Base-by-base conservation (phyloP, 495 filamentous ascomycete genomes). In the Staphylotrichum longicolle region DNA sequence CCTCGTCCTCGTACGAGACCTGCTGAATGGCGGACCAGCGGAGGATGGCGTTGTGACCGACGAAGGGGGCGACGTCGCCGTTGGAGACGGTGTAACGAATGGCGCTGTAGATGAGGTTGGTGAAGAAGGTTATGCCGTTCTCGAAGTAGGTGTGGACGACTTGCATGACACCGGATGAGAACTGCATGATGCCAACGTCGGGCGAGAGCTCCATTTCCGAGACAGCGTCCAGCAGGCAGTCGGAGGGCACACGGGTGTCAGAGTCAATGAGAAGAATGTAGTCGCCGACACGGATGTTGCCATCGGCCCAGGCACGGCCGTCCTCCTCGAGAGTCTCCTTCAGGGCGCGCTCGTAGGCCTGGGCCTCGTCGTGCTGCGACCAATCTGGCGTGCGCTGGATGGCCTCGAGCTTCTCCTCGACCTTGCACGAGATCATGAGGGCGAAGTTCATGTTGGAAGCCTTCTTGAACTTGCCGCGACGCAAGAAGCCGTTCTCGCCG, bases 401-500 rank as follows among this genome's bases (percentile, higher is more conserved):
- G 32, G 70, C 51, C 7, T 72, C 73, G 33, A 91, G 78, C 66
- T 84, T 86, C 20, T 90, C 87, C 71, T 93, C 89, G 0, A 91
- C 86, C 60, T 85, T 85, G 73, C 83, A 86, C 15, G 87, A 89
- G 61, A 92, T 80, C 79, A 88, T 87, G 40, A 93, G 76, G 9
- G 80, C 88, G 63, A 82, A 93, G 75, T 93, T 93, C 89, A 93
- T 93, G 78, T 93, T 93, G 35, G 86, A 89, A 10, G 88, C 88
- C 82, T 91, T 86, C 79, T 86, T 87, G 74, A 87, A 86, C 68
- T 84, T 88, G 57, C 86, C 86, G 61, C 79, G 82, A 42, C 86
- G 78, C 48, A 75, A 34, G 67, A 88, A 88, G 27, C 83, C 85
- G 62, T 88, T 80, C 54, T 83, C 79, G 55, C 84, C 84, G 56